Evolutionary conservation across 257 asterid genomes (phyloP), one percentile per base, ranked within the genome.

Genomic region (Oldenlandia corymbosa): DNA sequence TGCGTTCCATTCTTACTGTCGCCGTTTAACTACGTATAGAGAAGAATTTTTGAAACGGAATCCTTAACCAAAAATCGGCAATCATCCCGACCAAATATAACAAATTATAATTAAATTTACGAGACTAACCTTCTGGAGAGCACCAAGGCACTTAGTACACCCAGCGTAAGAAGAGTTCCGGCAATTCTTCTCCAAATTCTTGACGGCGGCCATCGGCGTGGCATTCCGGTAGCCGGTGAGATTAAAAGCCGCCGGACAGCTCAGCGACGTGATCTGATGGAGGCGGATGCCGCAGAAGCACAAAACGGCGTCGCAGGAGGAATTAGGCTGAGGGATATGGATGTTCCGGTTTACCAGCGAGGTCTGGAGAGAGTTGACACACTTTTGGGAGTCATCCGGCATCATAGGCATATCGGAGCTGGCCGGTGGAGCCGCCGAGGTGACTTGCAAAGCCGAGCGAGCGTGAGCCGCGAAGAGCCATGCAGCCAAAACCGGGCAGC

Each of bases 401-500:
- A 89, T 83, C 97, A 87, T 86, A 11, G 99, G 99, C 60, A 83
- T 31, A 0, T 84, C 95, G 1, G 93, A 76, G 2, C 81, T 69
- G 9, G 86, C 67, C 4, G 94, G 88, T 4, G 91, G 71, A 8
- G 85, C 53, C 23, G 84, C 78, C 9, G 71, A 10, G 1, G 61
- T 52, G 2, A 85, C 71, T 74, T 82, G 88, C 7, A 89, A 82
- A 5, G 96, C 99, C 49, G 97, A 82, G 7, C 91, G 72, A 17
- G 99, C 97, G 81, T 92, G 95, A 5, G 99, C 97, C 0, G 99
- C 99, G 76, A 87, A 89, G 27, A 92, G 87, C 99, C 99, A 92
- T 2, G 99, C 97, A 0, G 97, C 97, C 18, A 92, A 87, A 0
- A 92, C 99, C 7, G 99, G 99, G 63, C 99, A 92, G 74, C 99